Percentiles rank a stretch among this genome's conserved stretches.
These are phyloP conservation scores for Dactylellina parvicollis DNA, from an alignment of 2,329 filamentous ascomycete genomes.

Conservation along the genomic window DNA sequence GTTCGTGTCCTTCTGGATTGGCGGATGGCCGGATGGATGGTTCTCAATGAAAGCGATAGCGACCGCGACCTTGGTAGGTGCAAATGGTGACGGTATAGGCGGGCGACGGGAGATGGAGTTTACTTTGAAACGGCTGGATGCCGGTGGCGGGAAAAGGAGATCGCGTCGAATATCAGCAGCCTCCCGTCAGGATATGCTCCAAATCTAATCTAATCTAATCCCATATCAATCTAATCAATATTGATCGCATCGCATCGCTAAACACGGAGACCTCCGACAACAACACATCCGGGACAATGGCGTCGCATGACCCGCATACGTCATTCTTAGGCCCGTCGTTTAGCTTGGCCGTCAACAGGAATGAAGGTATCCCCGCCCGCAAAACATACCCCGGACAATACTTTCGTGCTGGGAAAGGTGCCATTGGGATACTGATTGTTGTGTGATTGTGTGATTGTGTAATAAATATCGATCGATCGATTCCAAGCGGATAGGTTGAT, in stretches of 20 bases:
- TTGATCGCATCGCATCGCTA: neutral
- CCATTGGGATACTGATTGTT: no score
- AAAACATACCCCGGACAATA: no score
- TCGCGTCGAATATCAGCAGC: neutral
- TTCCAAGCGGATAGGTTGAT: constrained; percentile 2
- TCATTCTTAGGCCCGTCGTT: constrained; percentile 3
- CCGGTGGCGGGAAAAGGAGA: neutral
- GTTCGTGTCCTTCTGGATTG: neutral
- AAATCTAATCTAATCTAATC: constrained; percentile 22
- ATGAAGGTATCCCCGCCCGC: neutral
- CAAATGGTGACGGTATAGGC: neutral
- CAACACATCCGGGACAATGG: constrained; percentile 2
- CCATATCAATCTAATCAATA: neutral
- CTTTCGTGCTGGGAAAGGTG: no score
- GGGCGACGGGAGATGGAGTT: neutral
- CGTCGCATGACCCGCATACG: constrained; percentile 32
- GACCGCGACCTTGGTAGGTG: neutral
- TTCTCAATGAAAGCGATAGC: neutral
- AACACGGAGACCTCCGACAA: constrained; percentile 10
- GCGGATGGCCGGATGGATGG: neutral
- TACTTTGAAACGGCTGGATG: neutral
- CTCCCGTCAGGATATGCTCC: no score
- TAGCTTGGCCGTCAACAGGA: neutral
- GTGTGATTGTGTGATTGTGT: no score
- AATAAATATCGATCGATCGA: no score